phyloP scores from a whole-genome alignment of 2,329 filamentous ascomycete species.

The Hirsutella thompsonii region DNA sequence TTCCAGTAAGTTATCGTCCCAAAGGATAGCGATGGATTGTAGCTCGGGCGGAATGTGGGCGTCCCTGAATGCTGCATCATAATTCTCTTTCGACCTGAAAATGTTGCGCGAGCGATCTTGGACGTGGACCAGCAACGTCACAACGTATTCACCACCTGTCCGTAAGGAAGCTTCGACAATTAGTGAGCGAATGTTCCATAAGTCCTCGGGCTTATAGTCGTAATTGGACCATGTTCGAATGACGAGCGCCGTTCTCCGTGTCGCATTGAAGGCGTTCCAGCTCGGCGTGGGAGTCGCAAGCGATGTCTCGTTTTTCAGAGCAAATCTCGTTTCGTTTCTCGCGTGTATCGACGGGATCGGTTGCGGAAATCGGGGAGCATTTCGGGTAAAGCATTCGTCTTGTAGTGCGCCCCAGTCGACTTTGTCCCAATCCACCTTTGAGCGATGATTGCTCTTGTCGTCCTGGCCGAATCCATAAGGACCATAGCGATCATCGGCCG shows the following conservation, averaged over 20 bases:
- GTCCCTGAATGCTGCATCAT: constrained; percentile 33
- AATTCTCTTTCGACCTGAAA: constrained; percentile 38
- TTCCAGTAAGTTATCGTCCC: constrained; percentile 55
- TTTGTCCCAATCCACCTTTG: constrained; percentile 16
- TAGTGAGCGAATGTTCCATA: constrained; percentile 50
- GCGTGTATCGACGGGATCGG: constrained; percentile 4
- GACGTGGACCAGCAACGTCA: constrained; percentile 49
- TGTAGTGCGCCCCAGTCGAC: constrained; percentile 22
- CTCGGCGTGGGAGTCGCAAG: constrained; percentile 4
- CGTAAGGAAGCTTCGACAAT: constrained; percentile 48
- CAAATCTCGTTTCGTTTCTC: constrained; percentile 7
- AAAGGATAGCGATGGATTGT: constrained; percentile 54
- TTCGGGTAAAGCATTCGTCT: constrained; percentile 27
- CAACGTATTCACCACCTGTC: constrained; percentile 50
- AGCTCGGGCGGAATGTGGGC: constrained; percentile 50
- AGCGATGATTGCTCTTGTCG: constrained; percentile 10
- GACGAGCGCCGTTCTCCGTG: constrained; percentile 12
- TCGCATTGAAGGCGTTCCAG: constrained; percentile 15
- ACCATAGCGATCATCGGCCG: constrained; percentile 12
- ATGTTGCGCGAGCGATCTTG: constrained; percentile 42
- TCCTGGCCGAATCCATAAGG: constrained; percentile 18
- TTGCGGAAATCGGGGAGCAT: constrained; percentile 33
- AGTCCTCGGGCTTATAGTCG: constrained; percentile 45
- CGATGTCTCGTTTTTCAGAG: constrained; percentile 7
- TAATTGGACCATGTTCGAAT: constrained; percentile 27